These are phyloP conservation scores for Casaregolazyma lundiana DNA, from an alignment of 1,139 yeast species.

Conservation along the genomic window DNA sequence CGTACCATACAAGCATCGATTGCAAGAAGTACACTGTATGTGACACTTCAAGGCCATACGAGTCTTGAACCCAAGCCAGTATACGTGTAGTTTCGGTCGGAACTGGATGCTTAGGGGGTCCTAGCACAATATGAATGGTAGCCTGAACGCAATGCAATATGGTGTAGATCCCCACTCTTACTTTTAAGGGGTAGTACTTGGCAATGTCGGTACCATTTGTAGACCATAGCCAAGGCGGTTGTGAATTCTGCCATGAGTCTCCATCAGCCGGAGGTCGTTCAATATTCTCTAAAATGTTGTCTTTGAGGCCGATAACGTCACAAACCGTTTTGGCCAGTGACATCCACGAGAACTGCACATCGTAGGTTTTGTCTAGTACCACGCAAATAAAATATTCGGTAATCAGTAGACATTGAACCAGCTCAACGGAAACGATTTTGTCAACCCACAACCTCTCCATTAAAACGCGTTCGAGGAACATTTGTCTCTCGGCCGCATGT, in stretches of 20 bases:
- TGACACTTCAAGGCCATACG: not conserved
- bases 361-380: not conserved
- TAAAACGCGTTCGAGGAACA: slow-evolving; percentile 45
- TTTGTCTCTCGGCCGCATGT: slow-evolving; percentile 40
- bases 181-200: not conserved
- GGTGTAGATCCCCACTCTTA: not conserved
- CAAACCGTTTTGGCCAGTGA: not conserved
- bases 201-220: slow-evolving; percentile 7
- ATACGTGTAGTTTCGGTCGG: not conserved
- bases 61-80: not conserved
- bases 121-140: not conserved
- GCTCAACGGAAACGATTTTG: not conserved
- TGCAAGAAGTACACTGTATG: not conserved
- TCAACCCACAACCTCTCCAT: slow-evolving; percentile 31
- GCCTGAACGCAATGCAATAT: not conserved
- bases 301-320: not conserved
- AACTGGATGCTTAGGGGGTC: not conserved
- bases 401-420: slow-evolving; percentile 1
- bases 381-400: slow-evolving; percentile 3
- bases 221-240: not conserved
- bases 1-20: not conserved
- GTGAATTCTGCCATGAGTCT: not conserved
- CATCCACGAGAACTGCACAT: not conserved
- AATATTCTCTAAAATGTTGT: slow-evolving; percentile 1
- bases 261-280: not conserved